A percentile compares a stretch with the other conserved stretches of the same genome.
Evolutionary conservation across 257 asterid species (phyloP).

Genomic region (Capsicum baccatum): DNA sequence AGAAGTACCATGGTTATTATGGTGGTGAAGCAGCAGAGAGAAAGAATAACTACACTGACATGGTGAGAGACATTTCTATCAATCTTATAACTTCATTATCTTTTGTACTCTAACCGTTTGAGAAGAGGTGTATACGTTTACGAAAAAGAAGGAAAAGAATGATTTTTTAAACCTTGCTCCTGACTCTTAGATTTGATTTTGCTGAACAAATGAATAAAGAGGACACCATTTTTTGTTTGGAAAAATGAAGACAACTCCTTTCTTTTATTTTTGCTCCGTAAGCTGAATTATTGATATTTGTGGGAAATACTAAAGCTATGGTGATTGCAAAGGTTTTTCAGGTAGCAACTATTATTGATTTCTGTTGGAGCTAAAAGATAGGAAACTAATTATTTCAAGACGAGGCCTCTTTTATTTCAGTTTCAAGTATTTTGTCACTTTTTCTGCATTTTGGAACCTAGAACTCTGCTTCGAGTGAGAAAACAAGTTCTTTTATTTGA

Average conservation of each 20-base stretch:
- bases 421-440: neutral
- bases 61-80: slow-evolving; percentile 58
- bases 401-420: neutral
- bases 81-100: neutral
- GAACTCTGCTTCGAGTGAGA: neutral
- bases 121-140: neutral
- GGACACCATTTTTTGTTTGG: neutral
- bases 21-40: slow-evolving; percentile 95
- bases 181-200: slow-evolving; percentile 2
- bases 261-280: neutral
- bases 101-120: neutral
- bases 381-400: neutral
- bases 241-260: neutral
- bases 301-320: neutral
- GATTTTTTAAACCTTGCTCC: neutral
- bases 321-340: neutral
- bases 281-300: neutral
- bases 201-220: neutral
- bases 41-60: slow-evolving; percentile 86
- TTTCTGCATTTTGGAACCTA: neutral
- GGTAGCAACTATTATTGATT: neutral
- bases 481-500: neutral
- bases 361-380: neutral
- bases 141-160: neutral
- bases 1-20: slow-evolving; percentile 88